Evolutionary conservation across 352 stramenopile genomes (phyloP).

Genomic region (Phytophthora citricola): DNA sequence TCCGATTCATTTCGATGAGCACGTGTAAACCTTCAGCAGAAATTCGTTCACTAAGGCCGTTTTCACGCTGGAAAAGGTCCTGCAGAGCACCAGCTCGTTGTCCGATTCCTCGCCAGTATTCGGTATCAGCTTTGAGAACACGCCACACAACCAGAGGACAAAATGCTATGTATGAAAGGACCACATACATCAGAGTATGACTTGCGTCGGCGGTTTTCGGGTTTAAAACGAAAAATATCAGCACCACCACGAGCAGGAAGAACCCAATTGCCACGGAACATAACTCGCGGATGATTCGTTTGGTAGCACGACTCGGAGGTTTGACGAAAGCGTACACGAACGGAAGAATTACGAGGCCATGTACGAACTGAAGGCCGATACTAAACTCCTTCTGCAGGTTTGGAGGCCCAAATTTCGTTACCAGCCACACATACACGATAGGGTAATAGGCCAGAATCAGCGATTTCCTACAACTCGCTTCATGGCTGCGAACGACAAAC

Average conservation of each 20-base stretch:
- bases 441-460: conserved; percentile 37
- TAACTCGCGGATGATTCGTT: conserved; percentile 41
- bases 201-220: conserved; percentile 17
- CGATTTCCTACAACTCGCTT: conserved; percentile 31
- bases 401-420: conserved; percentile 12
- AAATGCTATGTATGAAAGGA: conserved; percentile 31
- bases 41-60: conserved; percentile 39
- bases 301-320: conserved; percentile 39
- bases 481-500: conserved; percentile 46
- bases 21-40: conserved; percentile 52
- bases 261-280: conserved; percentile 30
- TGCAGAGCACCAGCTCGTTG: conserved; percentile 39
- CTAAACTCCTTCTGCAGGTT: conserved; percentile 19
- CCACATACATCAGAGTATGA: conserved; percentile 20
- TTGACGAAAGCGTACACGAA: conserved; percentile 46
- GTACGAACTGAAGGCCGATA: conserved; percentile 22
- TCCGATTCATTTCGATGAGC: conserved; percentile 62
- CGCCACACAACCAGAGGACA: conserved; percentile 51
- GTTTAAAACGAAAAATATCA: conserved; percentile 31
- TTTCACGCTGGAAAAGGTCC: conserved; percentile 36
- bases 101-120: conserved; percentile 54
- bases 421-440: conserved; percentile 30
- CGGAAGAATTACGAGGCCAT: conserved; percentile 22
- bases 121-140: conserved; percentile 52
- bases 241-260: conserved; percentile 20